These are phyloP conservation scores for Trametes cingulata DNA, from an alignment of 768 basidiomycete genomes.

Conservation along the genomic window DNA sequence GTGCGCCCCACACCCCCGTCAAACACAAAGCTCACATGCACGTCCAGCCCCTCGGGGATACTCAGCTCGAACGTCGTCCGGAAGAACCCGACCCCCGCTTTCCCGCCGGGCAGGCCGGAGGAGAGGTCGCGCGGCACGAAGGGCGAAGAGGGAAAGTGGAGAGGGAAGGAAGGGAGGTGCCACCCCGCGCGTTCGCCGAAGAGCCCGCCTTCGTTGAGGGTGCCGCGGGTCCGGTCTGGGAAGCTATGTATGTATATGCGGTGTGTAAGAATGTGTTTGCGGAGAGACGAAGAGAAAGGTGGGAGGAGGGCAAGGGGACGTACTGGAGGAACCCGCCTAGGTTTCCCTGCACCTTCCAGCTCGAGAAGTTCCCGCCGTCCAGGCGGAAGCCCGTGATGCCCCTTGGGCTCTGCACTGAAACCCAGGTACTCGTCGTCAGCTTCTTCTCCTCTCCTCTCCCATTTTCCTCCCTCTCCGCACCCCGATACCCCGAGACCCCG, in stretches of 20 bases:
- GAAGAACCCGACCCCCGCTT: slow-evolving; percentile 81
- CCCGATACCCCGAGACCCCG: no score
- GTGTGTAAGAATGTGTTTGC: slow-evolving; percentile 4
- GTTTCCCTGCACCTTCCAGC: slow-evolving; percentile 50
- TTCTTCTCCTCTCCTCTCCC: no score
- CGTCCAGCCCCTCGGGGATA: slow-evolving; percentile 61
- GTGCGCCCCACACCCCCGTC: slow-evolving; percentile 39
- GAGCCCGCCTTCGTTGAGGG: slow-evolving; percentile 49
- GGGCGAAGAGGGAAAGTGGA: slow-evolving; percentile 44
- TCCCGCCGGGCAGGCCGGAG: slow-evolving; percentile 54
- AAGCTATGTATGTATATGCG: no score
- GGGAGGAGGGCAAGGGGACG: no score
- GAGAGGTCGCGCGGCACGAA: slow-evolving; percentile 62
- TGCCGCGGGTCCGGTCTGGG: slow-evolving; percentile 59
- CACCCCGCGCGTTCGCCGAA: slow-evolving; percentile 46
- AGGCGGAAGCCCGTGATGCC: slow-evolving; percentile 78
- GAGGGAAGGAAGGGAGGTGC: slow-evolving; percentile 59
- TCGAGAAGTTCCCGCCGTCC: slow-evolving; percentile 49
- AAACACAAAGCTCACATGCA: slow-evolving; percentile 72
- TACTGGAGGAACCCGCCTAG: slow-evolving; percentile 43
- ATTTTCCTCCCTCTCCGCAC: no score
- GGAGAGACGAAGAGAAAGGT: not conserved
- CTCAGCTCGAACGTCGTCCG: slow-evolving; percentile 68
- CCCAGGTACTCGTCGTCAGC: no score
- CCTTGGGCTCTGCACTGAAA: slow-evolving; percentile 55